Evolutionary conservation across 1,284 basidiomycete genomes (phyloP), one percentile per base, ranked within the genome.

Genomic region (Xanthoconium separans): DNA sequence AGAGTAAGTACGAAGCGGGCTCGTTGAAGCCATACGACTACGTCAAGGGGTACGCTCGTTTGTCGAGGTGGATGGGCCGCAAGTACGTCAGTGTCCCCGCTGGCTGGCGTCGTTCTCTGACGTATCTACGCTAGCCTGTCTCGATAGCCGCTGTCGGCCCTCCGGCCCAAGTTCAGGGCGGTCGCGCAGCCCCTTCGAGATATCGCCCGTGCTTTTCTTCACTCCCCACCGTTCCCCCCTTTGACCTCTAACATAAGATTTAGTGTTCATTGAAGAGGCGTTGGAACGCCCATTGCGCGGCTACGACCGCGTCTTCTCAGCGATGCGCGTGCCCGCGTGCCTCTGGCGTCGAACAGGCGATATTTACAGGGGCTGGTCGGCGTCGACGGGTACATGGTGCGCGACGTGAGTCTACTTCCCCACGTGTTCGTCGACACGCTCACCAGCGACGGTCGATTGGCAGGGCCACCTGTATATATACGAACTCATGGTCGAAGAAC

Each of bases 1-100:
- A 91, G 60, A 95, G 92, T 65, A 98, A 98, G 73, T 98, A 97
- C 73, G 95, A 98, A 68, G 96, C 95, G 1, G 96, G 95, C 0
- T 71, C 98, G 40, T 74, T 98, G 57, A 93, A 93, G 65, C 96
- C 96, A 0, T 98, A 97, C 68, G 96, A 98, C 73, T 97, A 98
- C 69, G 93, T 96, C 55, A 94, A 93, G 67, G 93, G 94, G 0
- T 96, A 96, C 66, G 89, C 92, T 20, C 77, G 94, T 51, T 74
- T 96, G 61, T 91, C 87, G 56, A 80, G 90, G 47, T 98, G 95
- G 95, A 97, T 98, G 93, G 95, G 96, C 67, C 78, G 83, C 64
- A 93, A 95, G 90, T 92, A 66, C 43, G 81, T 66, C 4, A 10
- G 33, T 46, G 42, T n/a, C 9, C 39, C 37, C 53, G 37, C 8